These are phyloP conservation scores for Penicillium sumatraense DNA, from an alignment of 2,329 filamentous ascomycete species.

Conservation along the genomic window DNA sequence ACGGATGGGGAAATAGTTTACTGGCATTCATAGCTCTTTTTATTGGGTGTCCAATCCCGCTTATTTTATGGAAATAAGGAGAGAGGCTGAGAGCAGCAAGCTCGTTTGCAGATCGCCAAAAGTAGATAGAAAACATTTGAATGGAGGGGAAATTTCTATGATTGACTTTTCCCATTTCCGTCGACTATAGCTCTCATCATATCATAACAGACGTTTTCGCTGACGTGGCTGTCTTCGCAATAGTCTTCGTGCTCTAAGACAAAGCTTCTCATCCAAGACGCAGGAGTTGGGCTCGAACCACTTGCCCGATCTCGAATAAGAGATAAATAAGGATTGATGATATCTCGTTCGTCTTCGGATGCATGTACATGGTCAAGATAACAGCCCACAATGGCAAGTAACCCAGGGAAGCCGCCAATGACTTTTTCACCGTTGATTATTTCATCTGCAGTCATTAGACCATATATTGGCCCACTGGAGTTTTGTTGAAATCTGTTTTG, in stretches of 20 bases:
- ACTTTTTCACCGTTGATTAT: conserved; percentile 18
- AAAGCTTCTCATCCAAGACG: conserved; percentile 21
- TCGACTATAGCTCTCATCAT: conserved; percentile 15
- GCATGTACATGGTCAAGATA: conserved; percentile 14
- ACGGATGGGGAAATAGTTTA: conserved; percentile 40
- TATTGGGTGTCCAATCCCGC: conserved; percentile 3
- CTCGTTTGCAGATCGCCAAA: conserved; percentile 49
- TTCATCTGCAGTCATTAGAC: conserved; percentile 11
- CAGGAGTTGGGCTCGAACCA: conserved; percentile 17
- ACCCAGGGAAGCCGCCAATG: conserved; percentile 11
- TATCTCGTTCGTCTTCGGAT: not conserved
- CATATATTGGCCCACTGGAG: not conserved
- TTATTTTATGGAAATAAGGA: conserved; percentile 9
- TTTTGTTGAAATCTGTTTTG: not conserved
- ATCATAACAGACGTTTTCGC: conserved; percentile 19
- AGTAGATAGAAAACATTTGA: too few relatives aligned
- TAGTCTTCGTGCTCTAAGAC: conserved; percentile 16
- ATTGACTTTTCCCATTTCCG: not conserved
- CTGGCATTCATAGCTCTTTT: conserved; percentile 31
- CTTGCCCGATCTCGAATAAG: conserved; percentile 15
- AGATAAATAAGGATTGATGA: conserved; percentile 11
- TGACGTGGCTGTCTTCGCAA: conserved; percentile 14
- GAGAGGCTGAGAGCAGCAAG: conserved; percentile 45
- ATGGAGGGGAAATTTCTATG: not conserved
- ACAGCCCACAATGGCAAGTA: conserved; percentile 15